Evolutionary conservation across 208 protist genomes (phyloP).

Genomic region (Herpetomonas samuelpessoai): DNA sequence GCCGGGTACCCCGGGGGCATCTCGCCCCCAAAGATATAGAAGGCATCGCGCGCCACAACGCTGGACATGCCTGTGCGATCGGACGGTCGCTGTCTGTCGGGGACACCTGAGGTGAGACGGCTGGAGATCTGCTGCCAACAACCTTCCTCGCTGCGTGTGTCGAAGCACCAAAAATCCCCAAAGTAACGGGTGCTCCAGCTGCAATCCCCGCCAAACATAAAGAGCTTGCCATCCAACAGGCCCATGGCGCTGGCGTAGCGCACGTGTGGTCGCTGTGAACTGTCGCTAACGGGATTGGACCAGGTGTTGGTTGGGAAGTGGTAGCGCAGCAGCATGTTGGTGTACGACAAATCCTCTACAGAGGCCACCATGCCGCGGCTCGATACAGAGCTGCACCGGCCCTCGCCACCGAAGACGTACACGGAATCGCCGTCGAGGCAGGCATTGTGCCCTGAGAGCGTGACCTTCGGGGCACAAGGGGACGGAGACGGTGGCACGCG

Average conservation of each 20-base stretch:
- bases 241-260: slow-evolving; percentile 65
- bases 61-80: slow-evolving; percentile 62
- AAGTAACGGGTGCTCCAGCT: slow-evolving; percentile 59
- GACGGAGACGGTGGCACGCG: slow-evolving; percentile 17
- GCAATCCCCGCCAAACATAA: slow-evolving; percentile 79
- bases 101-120: background rate
- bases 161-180: slow-evolving; percentile 68
- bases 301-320: slow-evolving; percentile 40
- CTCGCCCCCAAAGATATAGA: slow-evolving; percentile 80
- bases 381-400: background rate
- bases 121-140: slow-evolving; percentile 20
- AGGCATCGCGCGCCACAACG: slow-evolving; percentile 33
- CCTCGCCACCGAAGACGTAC: slow-evolving; percentile 71
- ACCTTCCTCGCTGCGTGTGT: slow-evolving; percentile 10
- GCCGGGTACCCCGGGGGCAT: background rate
- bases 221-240: slow-evolving; percentile 37
- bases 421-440: slow-evolving; percentile 44
- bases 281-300: slow-evolving; percentile 11
- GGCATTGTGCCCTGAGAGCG: slow-evolving; percentile 56
- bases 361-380: background rate
- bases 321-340: slow-evolving; percentile 51
- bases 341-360: slow-evolving; percentile 23
- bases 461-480: slow-evolving; percentile 17
- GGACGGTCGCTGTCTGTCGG: slow-evolving; percentile 24
- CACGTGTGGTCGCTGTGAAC: slow-evolving; percentile 12